Percentiles rank a stretch among this genome's conserved stretches.
Evolutionary conservation across 1,139 yeast species (phyloP).

Genomic region (Pichia sp.): DNA sequence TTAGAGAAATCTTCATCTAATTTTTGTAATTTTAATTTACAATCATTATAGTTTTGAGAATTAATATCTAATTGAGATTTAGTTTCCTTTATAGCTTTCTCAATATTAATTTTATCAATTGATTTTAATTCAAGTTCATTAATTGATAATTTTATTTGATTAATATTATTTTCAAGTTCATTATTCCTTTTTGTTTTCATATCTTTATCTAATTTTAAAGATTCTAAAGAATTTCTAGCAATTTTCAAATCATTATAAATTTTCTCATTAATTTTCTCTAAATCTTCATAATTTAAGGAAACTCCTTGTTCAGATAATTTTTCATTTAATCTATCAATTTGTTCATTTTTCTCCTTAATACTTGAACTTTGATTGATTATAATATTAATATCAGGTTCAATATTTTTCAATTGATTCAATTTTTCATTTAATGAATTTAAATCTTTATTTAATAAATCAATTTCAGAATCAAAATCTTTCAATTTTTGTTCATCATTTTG

Average conservation of each 20-base stretch:
- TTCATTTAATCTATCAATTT: conserved; percentile 8
- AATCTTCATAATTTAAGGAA: conserved; percentile 33
- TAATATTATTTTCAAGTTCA: conserved; percentile 44
- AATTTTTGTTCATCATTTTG: not conserved
- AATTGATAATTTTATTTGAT: conserved; percentile 50
- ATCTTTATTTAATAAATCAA: not conserved
- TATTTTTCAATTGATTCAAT: conserved; percentile 5
- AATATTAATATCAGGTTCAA: conserved; percentile 9
- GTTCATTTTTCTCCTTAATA: conserved; percentile 9
- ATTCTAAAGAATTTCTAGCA: conserved; percentile 39
- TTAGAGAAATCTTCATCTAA: conserved; percentile 10
- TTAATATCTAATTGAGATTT: conserved; percentile 25
- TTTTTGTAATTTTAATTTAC: conserved; percentile 1
- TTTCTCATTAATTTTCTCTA: conserved; percentile 43
- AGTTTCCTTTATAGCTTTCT: conserved; percentile 29
- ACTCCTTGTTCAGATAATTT: conserved; percentile 11
- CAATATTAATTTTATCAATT: conserved; percentile 35
- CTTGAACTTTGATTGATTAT: conserved; percentile 2
- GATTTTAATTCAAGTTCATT: conserved; percentile 48
- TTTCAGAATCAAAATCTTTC: conserved; percentile 4
- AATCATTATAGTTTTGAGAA: conserved; percentile 16
- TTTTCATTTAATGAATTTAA: not conserved
- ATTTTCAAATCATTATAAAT: conserved; percentile 35
- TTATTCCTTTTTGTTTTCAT: conserved; percentile 39
- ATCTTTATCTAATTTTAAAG: conserved; percentile 44